Base-by-base conservation (phyloP, 495 filamentous ascomycete genomes). In the Rhypophila decipiens region DNA sequence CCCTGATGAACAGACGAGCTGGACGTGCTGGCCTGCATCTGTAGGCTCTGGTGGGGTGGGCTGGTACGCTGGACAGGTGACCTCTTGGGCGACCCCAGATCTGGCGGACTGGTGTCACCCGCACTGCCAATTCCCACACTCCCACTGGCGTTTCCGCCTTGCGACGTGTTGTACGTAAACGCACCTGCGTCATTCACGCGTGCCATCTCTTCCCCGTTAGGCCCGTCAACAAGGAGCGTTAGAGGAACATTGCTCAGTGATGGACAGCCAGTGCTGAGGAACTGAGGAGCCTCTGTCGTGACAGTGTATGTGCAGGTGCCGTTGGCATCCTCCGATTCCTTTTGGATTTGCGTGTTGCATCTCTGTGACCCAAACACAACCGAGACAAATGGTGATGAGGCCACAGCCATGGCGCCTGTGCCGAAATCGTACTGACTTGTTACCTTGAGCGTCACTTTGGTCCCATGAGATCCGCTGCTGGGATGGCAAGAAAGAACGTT, bases 281-380 rank as follows among this genome's bases (percentile, higher is more conserved):
- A 84, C 19, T 78, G 67, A 29, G 93, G 93, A 15, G 82, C 86
- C 33, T 88, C 79, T 4, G 79, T 80, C 17, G 81, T 76, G 23
- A 95, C 63, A n/a, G 72, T 72, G 61, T 94, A 96, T 46, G 81
- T 76, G 62, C 80, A 85, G 34, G 61, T 56, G 17, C 71, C 72
- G 46, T 67, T 72, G 33, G 71, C 76, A 43, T 80, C 76, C 49
- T 75, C 75, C 4, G 77, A 73, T 10, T 84, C 64, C 57, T 83
- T 84, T 20, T 74, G 69, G 8, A 87, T 67, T 15, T 79, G 70
- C 24, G 83, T 82, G 33, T 74, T 69, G 63, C 80, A 84, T 63
- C 79, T 76, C 54, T 82, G 77, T 5, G 78, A 74, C 8, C 87
- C 91, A 60, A 96, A 95, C 24, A 83, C 78, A 20, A 96, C 65